Conservation (phyloP, 2,329 filamentous ascomycete genomes). For the Paracoccidioides brasiliensis region DNA sequence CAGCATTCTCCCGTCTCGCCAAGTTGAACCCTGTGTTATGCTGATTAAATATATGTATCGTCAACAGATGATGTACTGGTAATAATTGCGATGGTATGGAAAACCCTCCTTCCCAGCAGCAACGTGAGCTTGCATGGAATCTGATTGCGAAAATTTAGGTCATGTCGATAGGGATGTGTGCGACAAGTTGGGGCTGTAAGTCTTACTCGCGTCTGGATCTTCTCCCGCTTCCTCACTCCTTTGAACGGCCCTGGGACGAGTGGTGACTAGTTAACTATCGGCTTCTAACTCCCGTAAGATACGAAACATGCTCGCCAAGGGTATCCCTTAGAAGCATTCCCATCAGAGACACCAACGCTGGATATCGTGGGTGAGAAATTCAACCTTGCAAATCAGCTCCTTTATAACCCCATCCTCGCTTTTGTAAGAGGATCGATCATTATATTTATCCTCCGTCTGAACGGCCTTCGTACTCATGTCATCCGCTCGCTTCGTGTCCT, state of each 20-base stretch:
- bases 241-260: background rate
- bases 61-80: conserved; percentile 7
- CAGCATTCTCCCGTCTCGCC: background rate
- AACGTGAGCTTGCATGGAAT: background rate
- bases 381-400: conserved; percentile 5
- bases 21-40: background rate
- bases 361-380: background rate
- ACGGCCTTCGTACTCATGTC: conserved; percentile 3
- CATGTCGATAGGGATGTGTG: background rate
- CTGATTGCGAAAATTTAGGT: background rate
- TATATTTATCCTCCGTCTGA: conserved; percentile 8
- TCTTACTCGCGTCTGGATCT: background rate
- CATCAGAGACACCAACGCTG: background rate
- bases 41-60: background rate
- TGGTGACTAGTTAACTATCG: background rate
- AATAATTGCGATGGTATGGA: conserved; percentile 5
- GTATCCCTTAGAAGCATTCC: conserved; percentile 1
- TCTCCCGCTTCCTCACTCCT: background rate
- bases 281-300: background rate
- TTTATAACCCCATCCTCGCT: conserved; percentile 5
- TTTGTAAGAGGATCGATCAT: conserved; percentile 8
- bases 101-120: too few species aligned
- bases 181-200: conserved; percentile 3
- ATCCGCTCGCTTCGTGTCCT: conserved; percentile 3
- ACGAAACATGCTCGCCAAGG: background rate